Evolutionary conservation across 371 early-diverging fungal genomes (phyloP).

Genomic region (Conidiobolus incongruus): DNA sequence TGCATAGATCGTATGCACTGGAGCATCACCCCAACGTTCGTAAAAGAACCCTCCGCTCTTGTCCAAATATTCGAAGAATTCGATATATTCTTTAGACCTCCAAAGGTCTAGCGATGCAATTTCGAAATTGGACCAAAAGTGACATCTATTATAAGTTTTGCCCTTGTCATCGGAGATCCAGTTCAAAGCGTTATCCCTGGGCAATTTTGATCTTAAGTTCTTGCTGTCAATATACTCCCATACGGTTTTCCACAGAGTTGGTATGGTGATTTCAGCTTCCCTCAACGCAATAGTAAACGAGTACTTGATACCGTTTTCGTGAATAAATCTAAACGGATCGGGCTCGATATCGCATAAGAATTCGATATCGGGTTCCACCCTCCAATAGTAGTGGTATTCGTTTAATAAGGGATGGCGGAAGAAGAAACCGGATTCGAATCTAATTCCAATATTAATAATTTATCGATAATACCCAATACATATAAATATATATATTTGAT

Average conservation of each 20-base stretch:
- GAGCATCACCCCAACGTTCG: slow-evolving; percentile 94
- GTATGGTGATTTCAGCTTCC: slow-evolving; percentile 66
- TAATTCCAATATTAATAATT: slow-evolving; percentile 8
- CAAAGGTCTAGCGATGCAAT: slow-evolving; percentile 71
- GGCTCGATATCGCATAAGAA: slow-evolving; percentile 72
- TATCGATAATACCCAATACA: too few species aligned
- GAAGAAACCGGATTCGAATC: slow-evolving; percentile 70
- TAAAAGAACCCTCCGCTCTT: slow-evolving; percentile 79
- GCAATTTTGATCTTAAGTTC: slow-evolving; percentile 7
- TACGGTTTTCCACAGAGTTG: slow-evolving; percentile 55
- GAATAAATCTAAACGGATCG: slow-evolving; percentile 76
- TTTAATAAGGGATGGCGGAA: slow-evolving; percentile 59
- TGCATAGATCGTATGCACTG: slow-evolving; percentile 72
- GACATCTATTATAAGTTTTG: slow-evolving; percentile 27
- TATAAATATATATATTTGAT: too few species aligned
- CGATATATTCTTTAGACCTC: slow-evolving; percentile 34
- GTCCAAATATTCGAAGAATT: slow-evolving; percentile 73
- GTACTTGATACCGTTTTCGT: slow-evolving; percentile 52
- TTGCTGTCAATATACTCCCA: slow-evolving; percentile 22
- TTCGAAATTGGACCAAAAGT: slow-evolving; percentile 96
- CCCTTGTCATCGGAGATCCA: slow-evolving; percentile 12
- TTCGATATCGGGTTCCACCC: slow-evolving; percentile 82
- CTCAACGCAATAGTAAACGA: slow-evolving; percentile 57
- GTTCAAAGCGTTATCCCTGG: slow-evolving; percentile 14
- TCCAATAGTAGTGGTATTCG: slow-evolving; percentile 82